Percentiles rank a stretch among this genome's conserved stretches.
Evolutionary conservation across 768 basidiomycete genomes (phyloP).

Genomic region (Wakefieldia striispora): DNA sequence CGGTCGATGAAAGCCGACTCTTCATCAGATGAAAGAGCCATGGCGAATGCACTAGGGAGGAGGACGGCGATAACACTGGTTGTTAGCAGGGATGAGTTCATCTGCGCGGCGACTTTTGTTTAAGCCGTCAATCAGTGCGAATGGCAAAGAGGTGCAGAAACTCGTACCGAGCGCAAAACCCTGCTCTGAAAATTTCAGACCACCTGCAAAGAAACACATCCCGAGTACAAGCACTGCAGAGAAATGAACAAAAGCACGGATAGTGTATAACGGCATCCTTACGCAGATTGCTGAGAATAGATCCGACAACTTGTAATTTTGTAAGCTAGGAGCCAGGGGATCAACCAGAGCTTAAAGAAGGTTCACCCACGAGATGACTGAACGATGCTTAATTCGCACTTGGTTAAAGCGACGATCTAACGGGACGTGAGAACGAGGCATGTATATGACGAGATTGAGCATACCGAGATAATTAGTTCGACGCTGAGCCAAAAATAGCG

Average conservation of each 20-base stretch:
- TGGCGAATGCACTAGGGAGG: constrained; percentile 74
- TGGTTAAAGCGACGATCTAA: constrained; percentile 74
- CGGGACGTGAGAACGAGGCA: background rate
- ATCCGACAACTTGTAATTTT: constrained; percentile 62
- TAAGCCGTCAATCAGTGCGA: background rate
- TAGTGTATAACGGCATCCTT: constrained; percentile 17
- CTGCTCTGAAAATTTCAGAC: constrained; percentile 73
- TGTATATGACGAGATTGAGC: background rate
- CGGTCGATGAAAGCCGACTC: constrained; percentile 28
- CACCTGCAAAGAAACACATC: constrained; percentile 87
- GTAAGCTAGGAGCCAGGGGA: background rate
- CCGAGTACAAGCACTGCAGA: constrained; percentile 67
- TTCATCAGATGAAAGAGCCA: constrained; percentile 33
- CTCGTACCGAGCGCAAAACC: constrained; percentile 67
- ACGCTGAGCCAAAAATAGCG: constrained; percentile 32
- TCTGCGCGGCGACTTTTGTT: constrained; percentile 59
- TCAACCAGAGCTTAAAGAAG: background rate
- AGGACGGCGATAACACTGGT: constrained; percentile 79
- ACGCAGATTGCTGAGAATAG: constrained; percentile 77
- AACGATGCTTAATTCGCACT: constrained; percentile 78
- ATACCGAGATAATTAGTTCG: constrained; percentile 68
- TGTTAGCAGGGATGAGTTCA: constrained; percentile 71
- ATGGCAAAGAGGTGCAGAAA: background rate
- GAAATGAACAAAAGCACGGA: background rate
- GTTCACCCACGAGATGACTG: constrained; percentile 67